Percentiles rank a stretch among this genome's conserved stretches.
Evolutionary conservation across 2,329 filamentous ascomycete genomes (phyloP).

Genomic region (Exophiala viscosa): DNA sequence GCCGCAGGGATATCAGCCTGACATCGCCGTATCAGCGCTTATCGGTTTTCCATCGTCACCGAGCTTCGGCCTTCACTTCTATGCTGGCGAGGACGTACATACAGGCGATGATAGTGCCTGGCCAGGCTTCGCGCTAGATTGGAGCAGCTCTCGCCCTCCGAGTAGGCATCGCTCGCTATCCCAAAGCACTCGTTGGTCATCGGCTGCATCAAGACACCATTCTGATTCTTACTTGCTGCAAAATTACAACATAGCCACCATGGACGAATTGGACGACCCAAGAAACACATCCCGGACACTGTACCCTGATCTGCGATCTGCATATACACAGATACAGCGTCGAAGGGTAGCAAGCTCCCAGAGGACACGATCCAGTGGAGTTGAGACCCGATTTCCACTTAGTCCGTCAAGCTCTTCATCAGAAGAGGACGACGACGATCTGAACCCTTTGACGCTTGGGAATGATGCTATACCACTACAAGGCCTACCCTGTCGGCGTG

Average conservation of each 20-base stretch:
- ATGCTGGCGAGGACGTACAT: neutral
- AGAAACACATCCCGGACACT: slow-evolving; percentile 10
- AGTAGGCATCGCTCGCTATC: slow-evolving; percentile 3
- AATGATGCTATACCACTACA: slow-evolving; percentile 9
- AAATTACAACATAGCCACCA: slow-evolving; percentile 2
- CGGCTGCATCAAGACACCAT: slow-evolving; percentile 12
- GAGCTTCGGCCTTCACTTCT: slow-evolving; percentile 10
- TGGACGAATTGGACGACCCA: neutral
- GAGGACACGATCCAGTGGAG: neutral
- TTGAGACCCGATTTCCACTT: slow-evolving; percentile 14
- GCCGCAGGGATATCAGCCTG: neutral
- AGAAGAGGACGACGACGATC: slow-evolving; percentile 8
- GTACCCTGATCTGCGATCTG: slow-evolving; percentile 18
- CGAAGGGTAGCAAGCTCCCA: slow-evolving; percentile 9
- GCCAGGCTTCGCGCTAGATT: neutral
- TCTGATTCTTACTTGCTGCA: slow-evolving; percentile 14
- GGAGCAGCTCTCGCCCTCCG: neutral
- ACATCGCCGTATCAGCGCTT: neutral
- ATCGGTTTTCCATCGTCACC: slow-evolving; percentile 1
- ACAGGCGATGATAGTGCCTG: neutral
- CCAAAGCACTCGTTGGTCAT: neutral
- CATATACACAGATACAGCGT: slow-evolving; percentile 18
- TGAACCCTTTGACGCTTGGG: neutral
- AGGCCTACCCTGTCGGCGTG: slow-evolving; percentile 8
- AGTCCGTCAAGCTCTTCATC: slow-evolving; percentile 16